Evolutionary conservation across 148 eudicot species (phyloP).

Genomic region (Cornus suecica): DNA sequence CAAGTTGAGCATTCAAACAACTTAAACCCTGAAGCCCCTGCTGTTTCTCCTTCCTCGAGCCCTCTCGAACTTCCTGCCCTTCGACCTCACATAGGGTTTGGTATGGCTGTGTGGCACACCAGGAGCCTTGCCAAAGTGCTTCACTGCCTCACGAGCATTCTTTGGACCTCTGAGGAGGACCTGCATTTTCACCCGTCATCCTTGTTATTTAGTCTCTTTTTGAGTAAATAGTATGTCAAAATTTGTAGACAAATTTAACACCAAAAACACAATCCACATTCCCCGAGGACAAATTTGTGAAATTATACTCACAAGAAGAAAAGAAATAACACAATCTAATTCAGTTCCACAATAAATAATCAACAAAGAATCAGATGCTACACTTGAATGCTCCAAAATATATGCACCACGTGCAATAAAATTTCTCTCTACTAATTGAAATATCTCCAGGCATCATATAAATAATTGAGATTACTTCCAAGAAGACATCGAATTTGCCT

Average conservation of each 20-base stretch:
- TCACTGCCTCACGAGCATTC: slow-evolving; percentile 38
- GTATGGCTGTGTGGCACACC: slow-evolving; percentile 46
- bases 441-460: too few species aligned
- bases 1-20: not conserved
- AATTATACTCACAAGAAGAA: not conserved
- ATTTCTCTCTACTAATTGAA: too few species aligned
- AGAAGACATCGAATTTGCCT: too few species aligned
- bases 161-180: slow-evolving; percentile 40
- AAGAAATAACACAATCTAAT: not conserved
- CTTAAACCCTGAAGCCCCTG: slow-evolving; percentile 33
- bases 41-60: slow-evolving; percentile 49
- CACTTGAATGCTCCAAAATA: too few species aligned
- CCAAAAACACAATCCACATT: not conserved
- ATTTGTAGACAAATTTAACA: not conserved
- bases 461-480: too few species aligned
- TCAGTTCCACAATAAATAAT: not conserved
- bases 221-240: not conserved
- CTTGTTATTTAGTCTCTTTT: not conserved
- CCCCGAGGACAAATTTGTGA: not conserved
- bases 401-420: too few species aligned
- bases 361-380: not conserved
- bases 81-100: slow-evolving; percentile 34
- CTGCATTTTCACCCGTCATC: slow-evolving; percentile 11
- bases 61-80: slow-evolving; percentile 35
- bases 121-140: slow-evolving; percentile 40